Percentiles rank a stretch among this genome's conserved stretches.
Conservation (phyloP, 345 rosid species). For the Eucalyptus curtisii region DNA sequence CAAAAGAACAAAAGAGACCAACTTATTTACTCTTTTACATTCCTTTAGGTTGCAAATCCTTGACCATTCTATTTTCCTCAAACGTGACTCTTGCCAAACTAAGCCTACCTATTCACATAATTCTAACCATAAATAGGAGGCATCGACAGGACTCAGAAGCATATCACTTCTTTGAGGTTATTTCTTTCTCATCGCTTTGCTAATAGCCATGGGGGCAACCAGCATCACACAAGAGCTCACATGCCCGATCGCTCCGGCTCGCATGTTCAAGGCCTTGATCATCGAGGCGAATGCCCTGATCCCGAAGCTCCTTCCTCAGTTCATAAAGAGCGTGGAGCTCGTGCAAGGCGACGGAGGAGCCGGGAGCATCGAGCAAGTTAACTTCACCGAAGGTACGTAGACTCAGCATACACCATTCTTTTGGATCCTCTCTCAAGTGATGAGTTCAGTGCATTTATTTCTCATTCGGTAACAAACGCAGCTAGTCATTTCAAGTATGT, state of each 20-base stretch:
- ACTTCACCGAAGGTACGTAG: constrained; percentile 12
- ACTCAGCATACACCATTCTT: neutral
- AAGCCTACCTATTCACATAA: neutral
- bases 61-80: neutral
- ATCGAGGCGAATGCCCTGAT: constrained; percentile 1
- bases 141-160: neutral
- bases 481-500: neutral
- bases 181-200: neutral
- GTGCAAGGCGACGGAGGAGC: constrained; percentile 19
- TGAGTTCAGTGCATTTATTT: neutral
- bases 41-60: neutral
- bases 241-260: constrained; percentile 2
- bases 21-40: neutral
- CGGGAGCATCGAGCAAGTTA: constrained; percentile 12
- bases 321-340: constrained; percentile 1
- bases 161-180: neutral
- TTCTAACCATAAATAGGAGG: neutral
- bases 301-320: constrained; percentile 10
- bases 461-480: neutral
- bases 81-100: neutral
- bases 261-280: constrained; percentile 20
- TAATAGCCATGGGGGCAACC: constrained; percentile 4
- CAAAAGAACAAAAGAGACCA: neutral
- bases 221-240: constrained; percentile 3
- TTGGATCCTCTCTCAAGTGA: neutral